These are phyloP conservation scores for Wickerhamiella sergipiensis DNA, from an alignment of 805 yeast genomes.

Conservation along the genomic window DNA sequence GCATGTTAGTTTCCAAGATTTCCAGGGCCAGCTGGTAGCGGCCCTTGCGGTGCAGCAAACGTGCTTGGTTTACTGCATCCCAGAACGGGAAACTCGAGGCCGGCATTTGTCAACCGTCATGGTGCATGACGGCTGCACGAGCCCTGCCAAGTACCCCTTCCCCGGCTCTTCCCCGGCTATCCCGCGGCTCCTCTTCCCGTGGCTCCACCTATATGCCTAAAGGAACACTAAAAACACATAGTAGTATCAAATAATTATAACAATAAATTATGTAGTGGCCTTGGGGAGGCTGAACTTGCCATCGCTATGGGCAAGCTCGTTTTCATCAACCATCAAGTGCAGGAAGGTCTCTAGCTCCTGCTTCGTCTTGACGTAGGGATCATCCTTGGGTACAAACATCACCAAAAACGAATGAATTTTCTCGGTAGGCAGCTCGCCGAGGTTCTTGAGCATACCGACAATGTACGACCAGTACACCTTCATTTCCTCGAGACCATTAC, in stretches of 20 bases:
- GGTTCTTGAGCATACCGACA: constrained; percentile 42
- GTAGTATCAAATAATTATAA: too few relatives aligned
- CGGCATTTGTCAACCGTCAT: neutral
- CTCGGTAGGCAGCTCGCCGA: constrained; percentile 35
- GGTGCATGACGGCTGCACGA: neutral
- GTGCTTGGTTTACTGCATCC: constrained; percentile 12
- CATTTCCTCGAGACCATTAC: constrained; percentile 22
- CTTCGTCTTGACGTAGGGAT: constrained; percentile 27
- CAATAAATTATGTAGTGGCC: neutral
- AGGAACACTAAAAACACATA: neutral
- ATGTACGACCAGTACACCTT: constrained; percentile 36
- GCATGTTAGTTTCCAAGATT: constrained; percentile 10
- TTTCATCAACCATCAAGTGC: constrained; percentile 32
- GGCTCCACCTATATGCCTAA: too few relatives aligned
- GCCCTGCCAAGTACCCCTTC: neutral
- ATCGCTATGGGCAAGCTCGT: constrained; percentile 25
- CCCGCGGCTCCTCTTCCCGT: neutral
- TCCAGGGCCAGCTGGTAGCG: constrained; percentile 11
- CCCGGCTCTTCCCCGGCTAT: neutral
- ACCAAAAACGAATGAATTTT: constrained; percentile 41
- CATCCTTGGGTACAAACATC: constrained; percentile 43
- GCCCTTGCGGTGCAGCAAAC: constrained; percentile 8
- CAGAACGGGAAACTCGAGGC: constrained; percentile 2
- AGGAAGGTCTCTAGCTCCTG: constrained; percentile 33
- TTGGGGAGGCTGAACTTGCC: constrained; percentile 25